These are phyloP conservation scores for Sphenostylis stenocarpa DNA, from an alignment of 306 rosid species.

Conservation along the genomic window DNA sequence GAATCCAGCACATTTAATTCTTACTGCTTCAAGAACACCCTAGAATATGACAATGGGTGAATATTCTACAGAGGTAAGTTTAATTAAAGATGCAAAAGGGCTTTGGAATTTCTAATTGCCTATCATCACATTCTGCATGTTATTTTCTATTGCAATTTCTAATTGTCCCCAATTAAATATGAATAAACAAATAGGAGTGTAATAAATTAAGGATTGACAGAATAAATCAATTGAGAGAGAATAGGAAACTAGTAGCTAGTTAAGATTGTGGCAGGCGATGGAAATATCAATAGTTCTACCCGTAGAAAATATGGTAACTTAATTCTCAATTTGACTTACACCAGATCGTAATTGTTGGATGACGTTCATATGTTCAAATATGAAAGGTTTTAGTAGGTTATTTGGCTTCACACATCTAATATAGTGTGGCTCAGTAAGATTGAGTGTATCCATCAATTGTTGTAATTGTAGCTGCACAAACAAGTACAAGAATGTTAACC, in stretches of 20 bases:
- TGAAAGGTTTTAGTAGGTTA: conserved; percentile 54
- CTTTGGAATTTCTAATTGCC: not conserved
- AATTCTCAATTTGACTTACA: conserved; percentile 61
- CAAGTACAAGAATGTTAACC: conserved; percentile 34
- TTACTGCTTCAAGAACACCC: conserved; percentile 98
- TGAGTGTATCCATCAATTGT: conserved; percentile 87
- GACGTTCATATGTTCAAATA: conserved; percentile 69
- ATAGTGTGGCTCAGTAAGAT: conserved; percentile 81
- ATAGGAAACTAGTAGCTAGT: conserved; percentile 15
- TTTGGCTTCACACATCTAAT: conserved; percentile 97
- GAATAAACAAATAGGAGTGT: conserved; percentile 8
- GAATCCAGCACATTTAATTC: conserved; percentile 93
- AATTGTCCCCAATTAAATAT: conserved; percentile 11
- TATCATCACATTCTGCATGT: conserved; percentile 21
- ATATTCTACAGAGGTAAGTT: conserved; percentile 37
- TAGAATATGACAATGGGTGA: conserved; percentile 44
- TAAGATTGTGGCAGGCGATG: conserved; percentile 9
- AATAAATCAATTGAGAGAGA: conserved; percentile 7
- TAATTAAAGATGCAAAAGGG: conserved; percentile 6
- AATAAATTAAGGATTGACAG: conserved; percentile 13
- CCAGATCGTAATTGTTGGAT: conserved; percentile 86
- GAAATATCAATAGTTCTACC: conserved; percentile 21
- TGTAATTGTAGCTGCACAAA: conserved; percentile 86
- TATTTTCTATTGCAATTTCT: conserved; percentile 5
- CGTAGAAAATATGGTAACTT: conserved; percentile 21